Evolutionary conservation across 2,329 filamentous ascomycete species (phyloP).

Genomic region (Orbilia brochopaga): DNA sequence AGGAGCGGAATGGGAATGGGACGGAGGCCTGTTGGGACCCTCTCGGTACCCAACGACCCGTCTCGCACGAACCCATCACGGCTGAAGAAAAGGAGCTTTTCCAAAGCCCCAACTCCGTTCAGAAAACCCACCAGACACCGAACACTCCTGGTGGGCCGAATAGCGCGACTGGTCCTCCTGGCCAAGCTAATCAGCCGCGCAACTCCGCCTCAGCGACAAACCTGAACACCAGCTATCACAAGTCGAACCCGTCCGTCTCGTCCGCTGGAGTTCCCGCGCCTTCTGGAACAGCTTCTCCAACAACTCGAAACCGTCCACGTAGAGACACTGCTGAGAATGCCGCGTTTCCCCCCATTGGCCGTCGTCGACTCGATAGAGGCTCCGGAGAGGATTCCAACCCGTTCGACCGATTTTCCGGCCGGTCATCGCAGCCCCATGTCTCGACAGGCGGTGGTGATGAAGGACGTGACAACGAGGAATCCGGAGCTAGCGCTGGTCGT

Average conservation of each 20-base stretch:
- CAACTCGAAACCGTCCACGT: conserved; percentile 76
- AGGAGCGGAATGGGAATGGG: conserved; percentile 40
- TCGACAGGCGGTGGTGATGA: conserved; percentile 51
- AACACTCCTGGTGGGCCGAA: conserved; percentile 45
- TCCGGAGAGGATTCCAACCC: conserved; percentile 38
- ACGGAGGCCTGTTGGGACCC: conserved; percentile 45
- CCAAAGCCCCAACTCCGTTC: conserved; percentile 51
- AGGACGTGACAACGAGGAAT: conserved; percentile 45
- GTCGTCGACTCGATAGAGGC: conserved; percentile 66
- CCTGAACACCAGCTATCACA: conserved; percentile 46
- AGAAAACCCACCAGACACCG: conserved; percentile 29
- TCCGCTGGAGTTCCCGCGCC: conserved; percentile 75
- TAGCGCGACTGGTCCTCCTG: conserved; percentile 27
- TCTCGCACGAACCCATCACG: conserved; percentile 55
- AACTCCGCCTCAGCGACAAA: conserved; percentile 36
- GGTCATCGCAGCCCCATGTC: conserved; percentile 22
- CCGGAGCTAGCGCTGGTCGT: conserved; percentile 54
- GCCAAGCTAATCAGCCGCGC: conserved; percentile 30
- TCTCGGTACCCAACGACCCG: conserved; percentile 30
- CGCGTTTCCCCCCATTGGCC: conserved; percentile 62
- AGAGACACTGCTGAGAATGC: conserved; percentile 79
- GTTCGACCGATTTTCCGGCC: conserved; percentile 32
- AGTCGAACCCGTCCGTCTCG: conserved; percentile 63
- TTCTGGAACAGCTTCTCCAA: conserved; percentile 73
- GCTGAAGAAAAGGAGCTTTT: conserved; percentile 67